These are phyloP conservation scores for Glycine soja DNA, from an alignment of 306 rosid genomes.

Conservation along the genomic window DNA sequence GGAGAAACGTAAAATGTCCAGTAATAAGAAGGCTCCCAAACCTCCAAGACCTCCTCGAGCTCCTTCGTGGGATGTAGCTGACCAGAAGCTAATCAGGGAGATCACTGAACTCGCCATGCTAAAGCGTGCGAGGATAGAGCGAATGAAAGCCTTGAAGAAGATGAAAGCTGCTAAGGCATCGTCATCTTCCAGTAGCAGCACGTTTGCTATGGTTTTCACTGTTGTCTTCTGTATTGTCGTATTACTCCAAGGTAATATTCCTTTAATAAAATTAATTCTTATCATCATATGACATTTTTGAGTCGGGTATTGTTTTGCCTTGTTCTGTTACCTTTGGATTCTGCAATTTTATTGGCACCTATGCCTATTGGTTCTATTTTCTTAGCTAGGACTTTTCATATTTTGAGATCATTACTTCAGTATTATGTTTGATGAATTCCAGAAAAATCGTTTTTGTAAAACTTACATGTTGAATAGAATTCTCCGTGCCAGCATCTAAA, in stretches of 20 bases:
- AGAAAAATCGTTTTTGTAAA: not conserved
- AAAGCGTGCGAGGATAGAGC: slow-evolving; percentile 83
- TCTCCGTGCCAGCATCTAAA: not conserved
- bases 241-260: slow-evolving; percentile 75
- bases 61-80: slow-evolving; percentile 85
- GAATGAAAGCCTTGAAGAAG: slow-evolving; percentile 81
- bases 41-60: slow-evolving; percentile 97
- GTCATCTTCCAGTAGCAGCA: slow-evolving; percentile 59
- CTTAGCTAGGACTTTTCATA: slow-evolving; percentile 34
- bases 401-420: slow-evolving; percentile 17
- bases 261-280: slow-evolving; percentile 10
- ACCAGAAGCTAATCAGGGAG: slow-evolving; percentile 79
- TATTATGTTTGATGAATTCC: not conserved
- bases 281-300: slow-evolving; percentile 28
- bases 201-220: slow-evolving; percentile 77
- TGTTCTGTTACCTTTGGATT: slow-evolving; percentile 33
- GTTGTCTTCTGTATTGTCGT: slow-evolving; percentile 79
- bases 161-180: slow-evolving; percentile 73
- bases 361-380: not conserved
- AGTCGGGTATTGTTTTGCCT: slow-evolving; percentile 8
- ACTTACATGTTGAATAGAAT: not conserved
- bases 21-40: slow-evolving; percentile 74
- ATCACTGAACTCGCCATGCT: slow-evolving; percentile 79
- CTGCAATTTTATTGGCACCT: not conserved
- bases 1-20: slow-evolving; percentile 75